These are phyloP conservation scores for Hymenoscyphus albidus DNA, from an alignment of 2,329 filamentous ascomycete genomes.

Conservation along the genomic window DNA sequence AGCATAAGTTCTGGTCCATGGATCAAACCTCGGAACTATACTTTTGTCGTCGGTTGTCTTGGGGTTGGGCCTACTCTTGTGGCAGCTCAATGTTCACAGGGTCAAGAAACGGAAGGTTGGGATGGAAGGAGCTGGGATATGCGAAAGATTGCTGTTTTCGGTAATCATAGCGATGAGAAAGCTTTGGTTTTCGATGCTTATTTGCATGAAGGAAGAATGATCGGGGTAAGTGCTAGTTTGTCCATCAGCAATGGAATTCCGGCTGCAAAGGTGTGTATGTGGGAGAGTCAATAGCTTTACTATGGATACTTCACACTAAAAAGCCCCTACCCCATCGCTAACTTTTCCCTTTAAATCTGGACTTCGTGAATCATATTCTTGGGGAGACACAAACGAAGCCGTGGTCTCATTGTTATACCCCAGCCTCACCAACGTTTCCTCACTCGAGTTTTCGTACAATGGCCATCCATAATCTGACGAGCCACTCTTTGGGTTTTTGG, in stretches of 20 bases:
- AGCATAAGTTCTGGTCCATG: background rate
- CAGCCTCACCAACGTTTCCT: background rate
- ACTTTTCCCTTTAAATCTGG: background rate
- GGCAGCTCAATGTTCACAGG: background rate
- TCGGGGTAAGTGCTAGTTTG: background rate
- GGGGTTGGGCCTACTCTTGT: background rate
- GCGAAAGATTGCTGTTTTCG: background rate
- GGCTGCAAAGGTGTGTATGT: background rate
- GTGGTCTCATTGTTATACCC: slow-evolving; percentile 5
- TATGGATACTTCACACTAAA: background rate
- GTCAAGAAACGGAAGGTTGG: background rate
- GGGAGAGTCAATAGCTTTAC: background rate
- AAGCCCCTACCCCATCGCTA: background rate
- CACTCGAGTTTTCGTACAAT: slow-evolving; percentile 4
- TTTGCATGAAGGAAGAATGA: background rate
- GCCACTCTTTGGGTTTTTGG: slow-evolving; percentile 32
- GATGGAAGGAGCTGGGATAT: background rate
- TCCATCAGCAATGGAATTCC: background rate
- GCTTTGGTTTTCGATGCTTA: background rate
- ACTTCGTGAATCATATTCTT: background rate
- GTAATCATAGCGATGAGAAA: background rate
- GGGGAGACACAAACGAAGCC: background rate
- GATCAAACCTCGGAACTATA: background rate
- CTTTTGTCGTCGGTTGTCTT: background rate
- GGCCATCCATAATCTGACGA: slow-evolving; percentile 25